Base-by-base conservation (phyloP, 495 filamentous ascomycete genomes). In the Polyplosphaeria fusca region DNA sequence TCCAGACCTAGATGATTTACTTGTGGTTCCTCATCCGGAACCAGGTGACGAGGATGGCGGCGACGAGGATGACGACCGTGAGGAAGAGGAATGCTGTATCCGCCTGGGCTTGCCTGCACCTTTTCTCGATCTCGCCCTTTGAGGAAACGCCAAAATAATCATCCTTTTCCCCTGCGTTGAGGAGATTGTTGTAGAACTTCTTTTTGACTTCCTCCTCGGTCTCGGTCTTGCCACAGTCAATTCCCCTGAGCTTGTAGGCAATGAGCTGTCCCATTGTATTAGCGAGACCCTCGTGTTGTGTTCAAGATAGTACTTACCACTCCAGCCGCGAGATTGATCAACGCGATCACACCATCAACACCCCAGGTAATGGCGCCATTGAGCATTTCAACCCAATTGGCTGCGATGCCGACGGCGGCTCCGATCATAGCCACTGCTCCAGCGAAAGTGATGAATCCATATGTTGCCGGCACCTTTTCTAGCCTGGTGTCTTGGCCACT, bases 221-320 rank as follows among this genome's bases (percentile, higher is more conserved):
- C 9, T 42, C 39, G 39, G 9, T 19, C 39, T 42, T 42, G 39
- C 11, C 18, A 42, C 39, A 42, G 19, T 42, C 20, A 11, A 18
- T 18, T 5, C 19, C 19, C 39, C 20, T 42, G 7, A 42, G 18
- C 20, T 42, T 42, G 9, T 11, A 5, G 9, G 39, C 39, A 18
- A 42, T 9, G 18, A 42, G 39, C 39, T 42, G 39, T 19, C 30
- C 7, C 30, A 35, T 35, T 7, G 7, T 14, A 35, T 7, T 35
- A n/a, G n/a, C n/a, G n/a, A n/a, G n/a, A n/a, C n/a, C n/a, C n/a
- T n/a, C n/a, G n/a, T n/a, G n/a, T n/a, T n/a, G n/a, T n/a, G n/a
- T n/a, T n/a, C n/a, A n/a, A n/a, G n/a, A n/a, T n/a, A 14, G 7
- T 35, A 42, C 82, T 61, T 75, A 83, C 81, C 47, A 81, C 75